Evolutionary conservation across 768 basidiomycete genomes (phyloP).

Genomic region (Antrodiella citrinella): DNA sequence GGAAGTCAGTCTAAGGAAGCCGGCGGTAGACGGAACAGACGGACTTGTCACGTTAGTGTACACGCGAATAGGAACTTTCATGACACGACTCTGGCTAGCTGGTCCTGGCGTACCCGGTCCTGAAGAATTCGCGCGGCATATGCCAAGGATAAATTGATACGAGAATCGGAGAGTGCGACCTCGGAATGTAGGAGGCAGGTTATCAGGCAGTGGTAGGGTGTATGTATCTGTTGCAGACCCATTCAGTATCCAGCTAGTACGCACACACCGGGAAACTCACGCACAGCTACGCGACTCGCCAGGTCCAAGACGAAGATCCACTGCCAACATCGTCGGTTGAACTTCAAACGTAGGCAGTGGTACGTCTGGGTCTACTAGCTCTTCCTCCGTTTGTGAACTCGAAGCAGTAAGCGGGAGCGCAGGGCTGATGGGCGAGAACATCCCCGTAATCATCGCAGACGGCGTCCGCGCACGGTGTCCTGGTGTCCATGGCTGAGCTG

Average conservation of each 20-base stretch:
- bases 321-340: conserved; percentile 80
- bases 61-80: conserved; percentile 87
- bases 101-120: conserved; percentile 21
- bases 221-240: conserved; percentile 63
- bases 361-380: conserved; percentile 49
- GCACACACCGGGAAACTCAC: conserved; percentile 22
- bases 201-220: conserved; percentile 61
- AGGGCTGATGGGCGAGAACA: conserved; percentile 8
- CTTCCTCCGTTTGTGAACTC: conserved; percentile 19
- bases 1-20: background rate
- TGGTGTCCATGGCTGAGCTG: conserved; percentile 14
- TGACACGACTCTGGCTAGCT: conserved; percentile 60
- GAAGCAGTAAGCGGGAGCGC: conserved; percentile 11
- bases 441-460: conserved; percentile 13
- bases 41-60: conserved; percentile 82
- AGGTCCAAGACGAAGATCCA: conserved; percentile 76
- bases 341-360: conserved; percentile 83
- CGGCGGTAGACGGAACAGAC: conserved; percentile 14
- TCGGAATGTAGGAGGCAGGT: conserved; percentile 84
- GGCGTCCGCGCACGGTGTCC: conserved; percentile 18
- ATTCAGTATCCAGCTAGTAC: background rate
- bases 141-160: conserved; percentile 86
- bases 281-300: conserved; percentile 80
- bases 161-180: conserved; percentile 81
- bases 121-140: conserved; percentile 50